These are phyloP conservation scores for Arachis monticola DNA, from an alignment of 331 rosid species.

Conservation along the genomic window DNA sequence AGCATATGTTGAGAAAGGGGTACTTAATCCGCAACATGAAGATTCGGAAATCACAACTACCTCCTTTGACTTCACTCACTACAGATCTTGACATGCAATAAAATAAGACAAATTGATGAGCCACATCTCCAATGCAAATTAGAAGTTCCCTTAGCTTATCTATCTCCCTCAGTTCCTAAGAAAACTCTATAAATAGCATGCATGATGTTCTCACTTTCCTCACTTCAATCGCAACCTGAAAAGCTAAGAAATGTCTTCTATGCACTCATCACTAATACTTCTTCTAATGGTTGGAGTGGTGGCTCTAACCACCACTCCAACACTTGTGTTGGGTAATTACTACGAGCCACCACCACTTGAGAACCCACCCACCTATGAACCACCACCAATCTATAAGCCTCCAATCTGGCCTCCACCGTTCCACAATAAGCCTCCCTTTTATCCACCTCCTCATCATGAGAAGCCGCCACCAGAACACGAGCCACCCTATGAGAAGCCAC, in stretches of 20 bases:
- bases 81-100: neutral
- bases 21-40: neutral
- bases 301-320: constrained; percentile 37
- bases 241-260: constrained; percentile 21
- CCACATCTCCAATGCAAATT: too few relatives aligned
- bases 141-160: too few relatives aligned
- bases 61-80: neutral
- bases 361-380: constrained; percentile 22
- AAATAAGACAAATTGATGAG: neutral
- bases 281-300: constrained; percentile 47
- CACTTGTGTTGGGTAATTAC: constrained; percentile 31
- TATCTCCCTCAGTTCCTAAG: neutral
- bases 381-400: constrained; percentile 14
- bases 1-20: too few relatives aligned
- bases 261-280: constrained; percentile 29
- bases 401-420: neutral
- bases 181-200: constrained; percentile 37
- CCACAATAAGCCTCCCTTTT: neutral
- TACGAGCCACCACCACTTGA: constrained; percentile 28
- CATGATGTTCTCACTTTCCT: neutral
- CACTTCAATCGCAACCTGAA: neutral
- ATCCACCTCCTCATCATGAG: neutral
- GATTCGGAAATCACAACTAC: constrained; percentile 27
- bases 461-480: too few relatives aligned
- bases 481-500: too few relatives aligned